Percentiles rank a stretch among this genome's conserved stretches.
Conservation (phyloP, 345 rosid genomes). For the Euphorbia pulcherrima region DNA sequence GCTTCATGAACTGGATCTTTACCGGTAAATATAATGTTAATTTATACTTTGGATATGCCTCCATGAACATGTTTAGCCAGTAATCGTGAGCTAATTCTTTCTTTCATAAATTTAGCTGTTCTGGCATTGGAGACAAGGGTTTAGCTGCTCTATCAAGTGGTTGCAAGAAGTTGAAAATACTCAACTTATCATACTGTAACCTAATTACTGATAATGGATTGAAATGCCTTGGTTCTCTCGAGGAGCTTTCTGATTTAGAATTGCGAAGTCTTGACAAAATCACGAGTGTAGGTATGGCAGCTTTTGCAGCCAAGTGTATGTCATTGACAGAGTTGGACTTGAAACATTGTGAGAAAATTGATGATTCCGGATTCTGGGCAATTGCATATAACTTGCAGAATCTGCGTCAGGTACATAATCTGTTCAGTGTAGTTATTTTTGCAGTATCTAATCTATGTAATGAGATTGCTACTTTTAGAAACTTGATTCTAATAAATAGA, state of each 20-base stretch:
- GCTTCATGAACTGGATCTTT: conserved; percentile 73
- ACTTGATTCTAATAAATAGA: neutral
- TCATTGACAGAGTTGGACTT: conserved; percentile 65
- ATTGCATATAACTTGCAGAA: conserved; percentile 62
- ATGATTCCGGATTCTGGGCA: conserved; percentile 74
- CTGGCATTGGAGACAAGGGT: conserved; percentile 63
- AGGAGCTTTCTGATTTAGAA: conserved; percentile 65
- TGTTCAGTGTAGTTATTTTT: neutral
- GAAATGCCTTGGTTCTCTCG: conserved; percentile 43
- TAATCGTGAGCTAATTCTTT: conserved; percentile 7
- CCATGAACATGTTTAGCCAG: neutral
- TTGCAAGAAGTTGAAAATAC: conserved; percentile 70
- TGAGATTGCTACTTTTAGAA: neutral
- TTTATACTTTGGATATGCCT: neutral
- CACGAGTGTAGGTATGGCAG: conserved; percentile 57
- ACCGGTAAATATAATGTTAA: conserved; percentile 50
- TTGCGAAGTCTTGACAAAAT: conserved; percentile 56
- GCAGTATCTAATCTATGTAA: neutral
- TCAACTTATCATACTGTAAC: conserved; percentile 74
- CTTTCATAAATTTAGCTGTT: conserved; percentile 43
- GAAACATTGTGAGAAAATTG: conserved; percentile 63
- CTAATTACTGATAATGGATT: conserved; percentile 63
- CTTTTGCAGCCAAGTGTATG: conserved; percentile 59
- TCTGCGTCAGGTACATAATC: conserved; percentile 69
- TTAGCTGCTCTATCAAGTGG: conserved; percentile 65